These are phyloP conservation scores for Trichoderma erinaceum DNA, from an alignment of 495 filamentous ascomycete genomes.

Conservation along the genomic window DNA sequence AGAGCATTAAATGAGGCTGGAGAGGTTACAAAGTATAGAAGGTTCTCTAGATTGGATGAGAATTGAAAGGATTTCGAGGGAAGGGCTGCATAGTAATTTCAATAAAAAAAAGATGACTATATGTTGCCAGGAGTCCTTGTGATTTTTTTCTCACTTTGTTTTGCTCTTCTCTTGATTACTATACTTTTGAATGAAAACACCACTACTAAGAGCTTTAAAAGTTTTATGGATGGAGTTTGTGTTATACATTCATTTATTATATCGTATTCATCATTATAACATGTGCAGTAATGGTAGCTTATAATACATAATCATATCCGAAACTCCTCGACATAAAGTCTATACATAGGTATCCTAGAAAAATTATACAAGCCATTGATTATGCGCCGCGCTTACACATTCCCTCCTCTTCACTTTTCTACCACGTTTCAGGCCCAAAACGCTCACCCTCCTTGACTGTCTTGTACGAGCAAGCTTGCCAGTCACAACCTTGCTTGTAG, in stretches of 20 bases:
- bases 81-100: constrained; percentile 7
- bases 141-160: background rate
- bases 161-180: background rate
- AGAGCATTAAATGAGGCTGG: background rate
- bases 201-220: too few species aligned
- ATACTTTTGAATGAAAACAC: too few species aligned
- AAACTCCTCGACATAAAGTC: background rate
- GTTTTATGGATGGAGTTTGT: background rate
- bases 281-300: background rate
- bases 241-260: background rate
- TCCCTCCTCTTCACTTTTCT: background rate
- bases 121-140: background rate
- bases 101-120: background rate
- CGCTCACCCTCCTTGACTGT: constrained; percentile 44
- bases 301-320: background rate
- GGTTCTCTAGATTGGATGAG: background rate
- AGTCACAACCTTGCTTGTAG: constrained; percentile 59
- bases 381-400: too few species aligned
- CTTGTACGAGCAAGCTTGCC: constrained; percentile 55
- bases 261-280: background rate
- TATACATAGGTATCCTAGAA: background rate
- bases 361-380: background rate
- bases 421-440: constrained; percentile 58
- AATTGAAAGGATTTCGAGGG: background rate
- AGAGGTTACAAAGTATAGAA: background rate